These are phyloP conservation scores for Mycena amicta DNA, from an alignment of 768 basidiomycete species.

Conservation along the genomic window DNA sequence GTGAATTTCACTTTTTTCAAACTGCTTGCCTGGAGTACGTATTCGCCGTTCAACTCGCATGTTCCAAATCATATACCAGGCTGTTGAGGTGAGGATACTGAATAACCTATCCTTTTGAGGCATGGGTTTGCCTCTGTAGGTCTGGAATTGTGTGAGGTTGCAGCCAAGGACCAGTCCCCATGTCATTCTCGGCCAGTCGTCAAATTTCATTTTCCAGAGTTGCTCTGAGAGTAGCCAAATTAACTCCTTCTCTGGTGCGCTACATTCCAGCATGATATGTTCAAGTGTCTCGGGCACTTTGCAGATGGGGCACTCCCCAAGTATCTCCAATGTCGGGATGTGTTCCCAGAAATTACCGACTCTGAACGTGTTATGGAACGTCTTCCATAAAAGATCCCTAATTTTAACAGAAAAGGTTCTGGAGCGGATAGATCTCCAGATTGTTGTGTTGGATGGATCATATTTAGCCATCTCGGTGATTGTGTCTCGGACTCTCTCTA, in stretches of 20 bases:
- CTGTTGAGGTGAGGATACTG: neutral
- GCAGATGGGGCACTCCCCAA: neutral
- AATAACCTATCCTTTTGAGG: neutral
- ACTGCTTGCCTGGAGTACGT: neutral
- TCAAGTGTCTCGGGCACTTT: neutral
- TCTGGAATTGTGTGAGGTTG: neutral
- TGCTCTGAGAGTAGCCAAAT: neutral
- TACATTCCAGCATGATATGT: conserved; percentile 2
- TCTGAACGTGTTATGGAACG: conserved; percentile 7
- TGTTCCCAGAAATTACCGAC: conserved; percentile 4
- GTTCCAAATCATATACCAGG: neutral
- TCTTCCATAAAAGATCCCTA: conserved; percentile 6
- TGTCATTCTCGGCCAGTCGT: neutral
- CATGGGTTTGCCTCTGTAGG: neutral
- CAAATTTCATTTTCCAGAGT: neutral
- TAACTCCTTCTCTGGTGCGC: neutral
- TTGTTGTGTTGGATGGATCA: neutral
- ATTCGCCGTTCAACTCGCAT: neutral
- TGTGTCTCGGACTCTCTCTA: conserved; percentile 1
- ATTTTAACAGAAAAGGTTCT: neutral
- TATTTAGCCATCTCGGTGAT: neutral
- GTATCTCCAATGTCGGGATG: neutral
- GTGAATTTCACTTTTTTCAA: neutral
- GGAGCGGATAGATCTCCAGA: conserved; percentile 6
- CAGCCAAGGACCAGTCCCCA: conserved; percentile 1